Evolutionary conservation across 106 monocot genomes (phyloP), one percentile per base, ranked within the genome.

Genomic region (Triglochin maritima): DNA sequence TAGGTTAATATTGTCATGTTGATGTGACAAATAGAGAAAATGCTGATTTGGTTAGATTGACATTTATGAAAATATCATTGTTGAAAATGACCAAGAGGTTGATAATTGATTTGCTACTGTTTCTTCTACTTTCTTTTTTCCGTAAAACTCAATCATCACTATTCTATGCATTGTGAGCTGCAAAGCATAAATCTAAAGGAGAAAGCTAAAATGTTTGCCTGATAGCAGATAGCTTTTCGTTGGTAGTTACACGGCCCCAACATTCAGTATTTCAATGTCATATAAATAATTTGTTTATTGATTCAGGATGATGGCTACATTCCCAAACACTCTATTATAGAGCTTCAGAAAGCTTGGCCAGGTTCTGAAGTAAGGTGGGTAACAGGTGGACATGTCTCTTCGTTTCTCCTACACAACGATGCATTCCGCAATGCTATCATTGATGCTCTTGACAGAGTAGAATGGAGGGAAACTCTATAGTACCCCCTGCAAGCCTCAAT

Each of bases 341-440:
- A 98, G 68, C 88, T 98, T 7, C 88, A 98, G 60, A 83, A 71
- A 64, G 92, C 98, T 46, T 92, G 98, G 92, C 98, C 98, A 4
- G 98, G 98, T 1, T 98, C 98, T 0, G 92, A 98, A 74, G 98
- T 98, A 43, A 67, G 98, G 68, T 98, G 98, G 98, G 98, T 98
- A 11, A 92, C 88, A 0, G 98, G 98, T 5, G 98, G 98, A 15
- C 98, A 98, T 59, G 98, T 98, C 55, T 98, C 98, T 0, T 92
- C 98, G 0, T 92, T 92, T 64, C 72, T 98, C 52, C 84, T 98
- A 56, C 98, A 92, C 72, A 86, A 86, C 12, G 98, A 98, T 52
- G 82, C 88, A 2, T 98, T 98, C 73, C 98, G 98, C 56, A 86
- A 79, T 73, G 98, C 98, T 17, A 98, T 98, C 54, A 67, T 84